Base-by-base conservation (phyloP, 768 basidiomycete species). In the Porphyrellus cyaneotinctus region DNA sequence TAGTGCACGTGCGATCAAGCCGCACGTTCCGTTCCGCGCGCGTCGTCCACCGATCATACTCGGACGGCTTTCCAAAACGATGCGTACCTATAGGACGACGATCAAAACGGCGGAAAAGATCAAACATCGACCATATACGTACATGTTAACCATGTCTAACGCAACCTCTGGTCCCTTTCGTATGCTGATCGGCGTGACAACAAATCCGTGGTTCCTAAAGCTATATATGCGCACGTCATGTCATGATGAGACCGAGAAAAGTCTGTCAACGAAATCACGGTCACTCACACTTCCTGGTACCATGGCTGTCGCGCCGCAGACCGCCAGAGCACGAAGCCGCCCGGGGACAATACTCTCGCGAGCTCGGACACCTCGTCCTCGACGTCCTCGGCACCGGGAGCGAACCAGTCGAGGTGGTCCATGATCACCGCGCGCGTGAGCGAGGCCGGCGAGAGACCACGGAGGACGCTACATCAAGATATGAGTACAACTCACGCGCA, bases 71-170 rank as follows among this genome's bases (percentile, higher is more conserved):
- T 62, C 68, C 67, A 68, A 52, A 68, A 68, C 11, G 67, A 69
- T 1, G 69, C 67, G 18, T 69, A 70, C 67, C 69, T 70, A 23
- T 12, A n/a, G 6, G 22, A 22, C 2, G 17, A 28, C 24, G 1
- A 38, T 53, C 44, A 52, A 6, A 44, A 6, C 49, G 24, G 14
- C 7, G 15, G 4, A 20, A 47, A 1, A 13, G 4, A 7, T 13
- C 20, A 28, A 15, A 3, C 30, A 12, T 12, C 20, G 7, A n/a
- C 26, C 26, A 5, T 9, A 35, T 8, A 66, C 80, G 48, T 59
- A 83, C 85, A 88, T 87, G 62, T 87, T 87, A 30, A 87, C 85
- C 52, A 80, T 70, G 66, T 88, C 86, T 47, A 88, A 75, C 4
- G 83, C 78, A 6, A 58, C 65, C 9, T 70, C 65, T 0, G 71